Conservation (phyloP, 805 yeast genomes). For the Candida awuae region DNA sequence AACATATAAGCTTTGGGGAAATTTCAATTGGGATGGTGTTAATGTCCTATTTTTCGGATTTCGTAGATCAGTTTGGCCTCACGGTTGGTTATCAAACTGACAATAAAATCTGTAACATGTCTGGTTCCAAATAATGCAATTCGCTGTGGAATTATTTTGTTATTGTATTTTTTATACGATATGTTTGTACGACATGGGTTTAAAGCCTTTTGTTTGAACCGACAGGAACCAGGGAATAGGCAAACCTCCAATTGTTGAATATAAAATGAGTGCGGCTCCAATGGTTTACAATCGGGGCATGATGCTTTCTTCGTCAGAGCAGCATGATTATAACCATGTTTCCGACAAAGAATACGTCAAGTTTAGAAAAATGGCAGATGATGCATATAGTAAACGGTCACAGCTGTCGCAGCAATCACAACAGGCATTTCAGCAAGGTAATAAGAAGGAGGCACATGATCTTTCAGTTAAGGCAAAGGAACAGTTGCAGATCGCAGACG, state of each 20-base stretch:
- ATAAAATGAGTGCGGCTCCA: neutral
- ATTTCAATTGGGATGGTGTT: too few relatives aligned
- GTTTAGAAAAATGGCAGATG: conserved; percentile 60
- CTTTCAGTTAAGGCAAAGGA: conserved; percentile 62
- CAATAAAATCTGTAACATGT: too few relatives aligned
- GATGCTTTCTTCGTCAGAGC: neutral
- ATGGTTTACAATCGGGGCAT: neutral
- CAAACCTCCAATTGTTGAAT: neutral
- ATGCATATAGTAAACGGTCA: conserved; percentile 49
- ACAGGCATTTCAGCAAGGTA: conserved; percentile 66
- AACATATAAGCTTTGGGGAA: too few relatives aligned
- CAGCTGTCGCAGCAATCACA: conserved; percentile 62
- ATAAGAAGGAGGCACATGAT: conserved; percentile 63
- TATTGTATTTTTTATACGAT: too few relatives aligned
- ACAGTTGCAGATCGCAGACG: conserved; percentile 53
- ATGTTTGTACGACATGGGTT: too few relatives aligned
- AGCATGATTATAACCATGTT: conserved; percentile 62
- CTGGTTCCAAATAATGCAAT: too few relatives aligned
- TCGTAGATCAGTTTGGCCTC: too few relatives aligned
- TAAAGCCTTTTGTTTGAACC: too few relatives aligned
- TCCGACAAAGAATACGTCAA: conserved; percentile 55
- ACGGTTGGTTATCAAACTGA: too few relatives aligned
- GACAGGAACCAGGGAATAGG: too few relatives aligned
- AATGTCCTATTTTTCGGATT: too few relatives aligned
- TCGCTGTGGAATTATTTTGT: too few relatives aligned